phyloP scores from a whole-genome alignment of 2,329 filamentous ascomycete species.

The Diatrype stigma region DNA sequence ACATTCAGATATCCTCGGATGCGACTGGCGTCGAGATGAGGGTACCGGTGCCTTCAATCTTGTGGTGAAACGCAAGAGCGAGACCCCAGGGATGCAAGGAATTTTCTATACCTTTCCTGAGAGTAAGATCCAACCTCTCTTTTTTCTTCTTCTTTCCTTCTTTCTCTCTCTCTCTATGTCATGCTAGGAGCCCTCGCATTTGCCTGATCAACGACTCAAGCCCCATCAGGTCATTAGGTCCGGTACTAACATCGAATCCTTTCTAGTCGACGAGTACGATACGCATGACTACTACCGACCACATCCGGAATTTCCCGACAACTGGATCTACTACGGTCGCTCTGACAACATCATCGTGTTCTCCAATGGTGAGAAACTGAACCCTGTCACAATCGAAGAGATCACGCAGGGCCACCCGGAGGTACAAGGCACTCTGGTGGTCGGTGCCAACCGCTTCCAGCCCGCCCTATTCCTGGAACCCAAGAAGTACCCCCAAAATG shows the following conservation, averaged over 20 bases:
- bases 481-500: conserved; percentile 18
- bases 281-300: conserved; percentile 41
- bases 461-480: conserved; percentile 46
- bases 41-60: conserved; percentile 22
- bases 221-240: neutral
- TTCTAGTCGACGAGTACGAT: conserved; percentile 31
- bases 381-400: conserved; percentile 41
- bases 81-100: conserved; percentile 19
- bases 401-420: conserved; percentile 34
- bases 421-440: conserved; percentile 39
- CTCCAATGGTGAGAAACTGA: conserved; percentile 47
- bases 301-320: conserved; percentile 33
- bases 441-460: conserved; percentile 43
- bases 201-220: too few species aligned
- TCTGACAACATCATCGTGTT: conserved; percentile 46
- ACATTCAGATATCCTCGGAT: neutral
- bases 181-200: too few species aligned
- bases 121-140: neutral
- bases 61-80: conserved; percentile 19
- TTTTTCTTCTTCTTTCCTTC: too few species aligned
- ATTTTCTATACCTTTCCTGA: conserved; percentile 39
- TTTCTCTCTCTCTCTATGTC: too few species aligned
- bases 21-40: neutral
- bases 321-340: conserved; percentile 35
- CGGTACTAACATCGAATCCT: neutral